Conservation (phyloP, 768 basidiomycete species). For the Kwoniella europaea region DNA sequence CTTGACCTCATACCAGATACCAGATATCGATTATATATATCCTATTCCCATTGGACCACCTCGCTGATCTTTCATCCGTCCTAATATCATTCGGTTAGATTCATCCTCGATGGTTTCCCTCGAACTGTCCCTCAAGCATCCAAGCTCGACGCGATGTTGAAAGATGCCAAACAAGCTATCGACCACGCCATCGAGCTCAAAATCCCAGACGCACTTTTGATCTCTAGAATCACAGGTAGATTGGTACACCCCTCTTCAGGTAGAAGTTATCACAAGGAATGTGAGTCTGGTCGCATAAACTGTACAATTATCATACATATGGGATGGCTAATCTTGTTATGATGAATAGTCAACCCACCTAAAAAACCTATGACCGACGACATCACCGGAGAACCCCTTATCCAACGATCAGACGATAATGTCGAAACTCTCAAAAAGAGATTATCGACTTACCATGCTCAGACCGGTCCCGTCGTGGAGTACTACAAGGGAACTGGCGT, state of each 20-base stretch:
- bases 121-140: conserved; percentile 94
- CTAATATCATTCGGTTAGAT: no score
- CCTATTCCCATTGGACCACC: no score
- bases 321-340: neutral
- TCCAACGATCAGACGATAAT: conserved; percentile 97
- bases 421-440: conserved; percentile 92
- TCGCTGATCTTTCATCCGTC: no score
- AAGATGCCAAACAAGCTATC: conserved; percentile 78
- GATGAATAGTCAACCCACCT: conserved; percentile 72
- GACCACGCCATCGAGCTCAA: conserved; percentile 83
- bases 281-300: conserved; percentile 63
- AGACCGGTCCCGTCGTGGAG: conserved; percentile 93
- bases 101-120: conserved; percentile 99
- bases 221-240: conserved; percentile 96
- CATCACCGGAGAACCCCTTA: conserved; percentile 89
- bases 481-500: conserved; percentile 92
- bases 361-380: conserved; percentile 96
- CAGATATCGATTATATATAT: no score
- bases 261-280: conserved; percentile 91
- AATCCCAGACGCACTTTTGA: conserved; percentile 92
- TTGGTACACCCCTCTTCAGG: conserved; percentile 88
- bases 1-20: no score
- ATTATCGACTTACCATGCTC: conserved; percentile 82
- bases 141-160: conserved; percentile 92
- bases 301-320: neutral